Conservation (phyloP, 164 flowering plant genomes). For the Nelumbo lutea region DNA sequence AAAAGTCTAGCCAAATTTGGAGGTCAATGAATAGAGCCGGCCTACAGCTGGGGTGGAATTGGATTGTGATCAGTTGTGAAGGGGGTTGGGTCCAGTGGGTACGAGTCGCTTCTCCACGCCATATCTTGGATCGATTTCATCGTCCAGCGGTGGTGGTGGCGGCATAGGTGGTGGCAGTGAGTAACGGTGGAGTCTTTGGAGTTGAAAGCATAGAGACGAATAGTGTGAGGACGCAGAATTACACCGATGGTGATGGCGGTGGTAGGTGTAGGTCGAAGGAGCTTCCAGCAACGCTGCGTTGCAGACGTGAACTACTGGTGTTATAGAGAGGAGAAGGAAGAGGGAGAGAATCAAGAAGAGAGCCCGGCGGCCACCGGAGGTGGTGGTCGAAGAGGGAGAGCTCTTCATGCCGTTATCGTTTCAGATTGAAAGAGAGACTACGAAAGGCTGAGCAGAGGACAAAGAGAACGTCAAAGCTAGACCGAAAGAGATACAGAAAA, state of each 20-base stretch:
- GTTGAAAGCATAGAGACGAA: conserved; percentile 28
- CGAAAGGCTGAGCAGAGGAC: not conserved
- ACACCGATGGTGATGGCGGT: conserved; percentile 2
- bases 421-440: not conserved
- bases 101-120: conserved; percentile 83
- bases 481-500: not conserved
- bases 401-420: conserved; percentile 2
- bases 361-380: not conserved
- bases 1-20: not conserved
- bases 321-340: conserved; percentile 1
- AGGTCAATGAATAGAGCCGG: not conserved
- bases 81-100: conserved; percentile 86
- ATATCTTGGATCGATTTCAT: conserved; percentile 71
- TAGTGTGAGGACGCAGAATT: conserved; percentile 13
- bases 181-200: conserved; percentile 24
- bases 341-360: conserved; percentile 5
- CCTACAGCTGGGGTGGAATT: not conserved
- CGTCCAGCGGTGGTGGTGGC: conserved; percentile 16
- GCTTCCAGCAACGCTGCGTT: conserved; percentile 1
- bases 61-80: conserved; percentile 53
- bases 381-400: conserved; percentile 10
- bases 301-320: conserved; percentile 10
- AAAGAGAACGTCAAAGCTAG: conserved; percentile 8
- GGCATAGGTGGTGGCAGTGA: conserved; percentile 14
- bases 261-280: conserved; percentile 4